These are phyloP conservation scores for Penicillium samsonianum DNA, from an alignment of 495 filamentous ascomycete species.

Conservation along the genomic window DNA sequence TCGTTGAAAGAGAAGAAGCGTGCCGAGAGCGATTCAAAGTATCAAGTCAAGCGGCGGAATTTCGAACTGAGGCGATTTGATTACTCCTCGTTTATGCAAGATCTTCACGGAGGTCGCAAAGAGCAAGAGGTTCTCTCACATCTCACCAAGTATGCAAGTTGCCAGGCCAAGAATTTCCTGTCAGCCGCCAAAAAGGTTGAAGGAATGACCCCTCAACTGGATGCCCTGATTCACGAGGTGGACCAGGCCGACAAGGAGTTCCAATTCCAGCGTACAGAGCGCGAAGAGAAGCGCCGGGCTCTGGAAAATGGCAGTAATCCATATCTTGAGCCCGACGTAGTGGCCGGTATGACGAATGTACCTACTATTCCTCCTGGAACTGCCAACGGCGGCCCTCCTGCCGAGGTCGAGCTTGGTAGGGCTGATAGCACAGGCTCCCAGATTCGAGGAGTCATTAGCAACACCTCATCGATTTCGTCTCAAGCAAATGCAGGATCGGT, in stretches of 20 bases:
- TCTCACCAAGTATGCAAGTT: slow-evolving; percentile 90
- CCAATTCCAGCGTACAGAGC: slow-evolving; percentile 86
- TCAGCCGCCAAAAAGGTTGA: slow-evolving; percentile 83
- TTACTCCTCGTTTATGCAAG: slow-evolving; percentile 99
- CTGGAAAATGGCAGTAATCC: slow-evolving; percentile 86
- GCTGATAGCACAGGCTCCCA: slow-evolving; percentile 73
- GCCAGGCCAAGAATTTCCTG: slow-evolving; percentile 82
- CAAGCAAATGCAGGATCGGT: slow-evolving; percentile 43
- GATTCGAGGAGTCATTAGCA: slow-evolving; percentile 52
- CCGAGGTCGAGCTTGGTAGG: slow-evolving; percentile 67
- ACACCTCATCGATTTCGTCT: slow-evolving; percentile 48
- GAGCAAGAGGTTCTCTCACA: slow-evolving; percentile 97
- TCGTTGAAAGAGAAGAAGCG: slow-evolving; percentile 97
- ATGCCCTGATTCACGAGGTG: slow-evolving; percentile 89
- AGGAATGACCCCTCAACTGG: slow-evolving; percentile 82
- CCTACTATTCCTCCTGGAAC: slow-evolving; percentile 29
- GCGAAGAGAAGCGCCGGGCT: slow-evolving; percentile 86
- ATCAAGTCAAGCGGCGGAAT: slow-evolving; percentile 87
- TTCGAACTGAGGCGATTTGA: slow-evolving; percentile 98
- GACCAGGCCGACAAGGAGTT: slow-evolving; percentile 92
- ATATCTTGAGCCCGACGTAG: slow-evolving; percentile 72
- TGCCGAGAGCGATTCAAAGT: slow-evolving; percentile 91
- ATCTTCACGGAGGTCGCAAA: slow-evolving; percentile 94
- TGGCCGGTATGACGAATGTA: slow-evolving; percentile 28
- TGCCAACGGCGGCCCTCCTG: slow-evolving; percentile 43